Base-by-base conservation (phyloP, 768 basidiomycete species). In the Roridomyces roridus region DNA sequence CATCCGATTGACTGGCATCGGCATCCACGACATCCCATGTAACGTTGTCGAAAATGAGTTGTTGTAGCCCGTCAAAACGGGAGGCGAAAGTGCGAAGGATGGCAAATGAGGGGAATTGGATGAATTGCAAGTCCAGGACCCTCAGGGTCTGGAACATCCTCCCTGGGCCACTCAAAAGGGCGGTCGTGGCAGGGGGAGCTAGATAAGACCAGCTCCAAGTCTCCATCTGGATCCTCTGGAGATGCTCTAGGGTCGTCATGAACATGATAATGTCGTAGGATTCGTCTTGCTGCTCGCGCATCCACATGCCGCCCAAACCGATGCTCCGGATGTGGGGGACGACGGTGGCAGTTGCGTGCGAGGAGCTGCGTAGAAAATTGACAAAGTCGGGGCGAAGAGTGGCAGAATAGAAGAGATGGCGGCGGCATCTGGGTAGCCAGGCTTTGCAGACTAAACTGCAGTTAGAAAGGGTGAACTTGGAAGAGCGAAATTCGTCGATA, bases 61-160 rank as follows among this genome's bases (percentile, higher is more conserved):
- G 78, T 48, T 73, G 76, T 4, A 86, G 75, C 21, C 84, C 72
- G 31, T 73, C 67, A 31, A 92, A 75, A 83, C 78, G 20, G 80
- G 77, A 54, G 72, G 80, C 23, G 67, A 73, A 26, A 79, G 85
- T 25, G 81, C 80, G 11, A 70, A 69, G 67, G 83, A 89, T 1
- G 82, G 85, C 67, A 37, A 74, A 72, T 14, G 74, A 72, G 41
- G 71, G 60, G 40, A 75, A 72, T 10, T 62, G 64, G 36, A 69
- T 63, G 37, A 63, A 70, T 43, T 61, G 62, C 29, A 77, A 65
- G 49, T 65, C 89, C 83, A 54, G 78, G 65, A 60, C 83, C 78
- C 57, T 82, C 75, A 59, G 73, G 76, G 62, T 85, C 77, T 21
- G 84, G 82, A 28, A 83, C 31, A 67, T 8, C n/a, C 36, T 56